phyloP scores from a whole-genome alignment of 2,329 filamentous ascomycete genomes.

The Paraconiothyrium brasiliense region DNA sequence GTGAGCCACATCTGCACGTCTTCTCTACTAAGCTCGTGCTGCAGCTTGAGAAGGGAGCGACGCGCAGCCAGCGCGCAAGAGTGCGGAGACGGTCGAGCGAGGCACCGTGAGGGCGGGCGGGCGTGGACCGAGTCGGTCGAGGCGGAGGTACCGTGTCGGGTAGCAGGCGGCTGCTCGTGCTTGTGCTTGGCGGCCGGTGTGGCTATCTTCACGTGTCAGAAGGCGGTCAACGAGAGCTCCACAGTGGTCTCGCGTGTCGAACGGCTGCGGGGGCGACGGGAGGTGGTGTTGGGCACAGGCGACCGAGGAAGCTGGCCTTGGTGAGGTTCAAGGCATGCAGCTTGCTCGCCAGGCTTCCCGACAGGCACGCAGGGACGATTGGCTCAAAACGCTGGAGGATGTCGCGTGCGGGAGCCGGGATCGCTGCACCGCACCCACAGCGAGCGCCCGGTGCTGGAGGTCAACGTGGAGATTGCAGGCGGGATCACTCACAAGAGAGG shows the following conservation, averaged over 20 bases:
- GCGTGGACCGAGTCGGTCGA: constrained; percentile 28
- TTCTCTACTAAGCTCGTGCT: constrained; percentile 58
- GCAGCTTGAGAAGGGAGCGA: constrained; percentile 26
- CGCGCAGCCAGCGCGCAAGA: constrained; percentile 42
- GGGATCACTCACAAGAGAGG: constrained; percentile 4
- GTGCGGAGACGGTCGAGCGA: constrained; percentile 25
- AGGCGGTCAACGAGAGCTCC: constrained; percentile 24
- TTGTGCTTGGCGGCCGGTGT: constrained; percentile 4
- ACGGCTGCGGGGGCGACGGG: constrained; percentile 14
- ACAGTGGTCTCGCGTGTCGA: constrained; percentile 19
- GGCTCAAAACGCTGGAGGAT: constrained; percentile 31
- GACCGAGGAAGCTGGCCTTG: constrained; percentile 17
- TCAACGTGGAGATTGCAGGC: constrained; percentile 1
- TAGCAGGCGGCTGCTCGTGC: constrained; percentile 20
- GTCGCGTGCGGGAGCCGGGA: constrained; percentile 48
- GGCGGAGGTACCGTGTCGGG: constrained; percentile 28
- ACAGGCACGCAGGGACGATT: constrained; percentile 43
- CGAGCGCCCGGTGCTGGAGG: constrained; percentile 6
- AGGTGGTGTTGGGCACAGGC: constrained; percentile 7
- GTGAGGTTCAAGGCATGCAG: constrained; percentile 15
- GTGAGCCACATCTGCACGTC: constrained; percentile 80
- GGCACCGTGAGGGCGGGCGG: constrained; percentile 20
- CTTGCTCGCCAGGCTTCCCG: constrained; percentile 21
- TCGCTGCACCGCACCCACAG: constrained; percentile 20
- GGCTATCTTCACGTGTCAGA: constrained; percentile 47